Base-by-base conservation (phyloP, 768 basidiomycete species). In the Rubroboletus satanas region DNA sequence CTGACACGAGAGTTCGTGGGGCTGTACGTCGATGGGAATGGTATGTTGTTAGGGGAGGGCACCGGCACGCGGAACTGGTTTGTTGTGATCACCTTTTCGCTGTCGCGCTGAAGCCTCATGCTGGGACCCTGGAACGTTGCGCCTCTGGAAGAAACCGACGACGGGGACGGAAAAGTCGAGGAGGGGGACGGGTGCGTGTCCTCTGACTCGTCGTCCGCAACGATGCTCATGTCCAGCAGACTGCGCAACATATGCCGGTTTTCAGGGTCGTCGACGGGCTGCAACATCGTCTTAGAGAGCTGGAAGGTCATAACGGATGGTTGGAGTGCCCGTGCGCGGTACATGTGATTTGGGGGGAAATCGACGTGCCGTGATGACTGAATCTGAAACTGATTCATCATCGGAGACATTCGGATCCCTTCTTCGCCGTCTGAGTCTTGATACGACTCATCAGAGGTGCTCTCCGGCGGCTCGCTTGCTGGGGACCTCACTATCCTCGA, bases 291-390 rank as follows among this genome's bases (percentile, higher is more conserved):
- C 31, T 66, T 52, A 6, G 69, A 65, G 17, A 71, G 63, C 37
- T 60, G 69, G 31, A 71, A 72, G 2, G 71, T 71, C 67, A 71
- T 61, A 23, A 72, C 54, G 1, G 60, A 63, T 5, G 69, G 69
- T 1, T 59, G 61, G 37, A 62, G 60, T 5, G 62, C 46, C 37
- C 59, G 66, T 8, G 55, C 31, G 10, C 17, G 56, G 45, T 57
- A 33, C 35, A 35, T 44, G 37, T 59, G 56, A 3, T 51, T 43
- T 15, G 54, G 43, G 12, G 54, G 26, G 32, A 32, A 43, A 46
- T 49, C 47, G 44, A 55, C 12, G 48, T 43, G 52, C 35, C 56
- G 55, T 15, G 59, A 55, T 9, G 64, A 50, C 26, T 51, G 66
- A 23, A 71, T 38, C 49, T 71, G 69, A 18, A 72, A 72, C 47